Evolutionary conservation across 805 yeast species (phyloP), one percentile per base, ranked within the genome.

Genomic region (Metschnikowia noctiluminum): DNA sequence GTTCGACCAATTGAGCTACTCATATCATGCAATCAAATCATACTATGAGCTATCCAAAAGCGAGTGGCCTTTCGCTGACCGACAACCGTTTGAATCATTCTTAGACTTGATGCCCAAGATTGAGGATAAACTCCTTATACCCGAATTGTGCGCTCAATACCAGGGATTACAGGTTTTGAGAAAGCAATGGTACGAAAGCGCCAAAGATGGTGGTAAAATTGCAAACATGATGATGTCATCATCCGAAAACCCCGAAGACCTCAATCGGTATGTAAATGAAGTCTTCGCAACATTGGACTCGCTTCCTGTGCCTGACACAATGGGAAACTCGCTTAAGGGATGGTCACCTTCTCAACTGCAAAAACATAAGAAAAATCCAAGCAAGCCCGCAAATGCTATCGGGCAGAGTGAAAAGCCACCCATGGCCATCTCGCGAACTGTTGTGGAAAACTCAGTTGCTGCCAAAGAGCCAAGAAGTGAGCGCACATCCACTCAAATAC

Each of bases 171-270:
- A 65, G 6, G 62, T 62, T n/a, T 50, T 65, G 27, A 56, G 72
- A 42, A 56, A 70, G 15, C 63, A 62, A 38, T 52, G 64, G 14
- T 49, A 48, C 37, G 69, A 66, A 35, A 68, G 61, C 42, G 70
- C 72, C 8, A 48, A 53, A 16, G 69, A 66, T 45, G 72, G 68
- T 5, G 71, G 68, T 2, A 59, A 58, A 43, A 51, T 67, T 7
- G 57, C 60, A n/a, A 46, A 52, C 27, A 59, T 43, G 50, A 45
- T 56, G 46, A 46, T 42, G 50, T 9, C 15, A 7, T 42, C 50
- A 11, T 46, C 50, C 13, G 40, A 40, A 6, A 34, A 9, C 7
- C 42, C 45, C 31, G 42, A 27, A n/a, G 39, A 21, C 13, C 14
- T 40, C 40, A 35, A n/a, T 34, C 27, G 10, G 31, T 26, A 15